A percentile compares a stretch with the other conserved stretches of the same genome.
phyloP scores from a whole-genome alignment of 1,284 basidiomycete species.

The Pseudomicrostroma phylloplanum region DNA sequence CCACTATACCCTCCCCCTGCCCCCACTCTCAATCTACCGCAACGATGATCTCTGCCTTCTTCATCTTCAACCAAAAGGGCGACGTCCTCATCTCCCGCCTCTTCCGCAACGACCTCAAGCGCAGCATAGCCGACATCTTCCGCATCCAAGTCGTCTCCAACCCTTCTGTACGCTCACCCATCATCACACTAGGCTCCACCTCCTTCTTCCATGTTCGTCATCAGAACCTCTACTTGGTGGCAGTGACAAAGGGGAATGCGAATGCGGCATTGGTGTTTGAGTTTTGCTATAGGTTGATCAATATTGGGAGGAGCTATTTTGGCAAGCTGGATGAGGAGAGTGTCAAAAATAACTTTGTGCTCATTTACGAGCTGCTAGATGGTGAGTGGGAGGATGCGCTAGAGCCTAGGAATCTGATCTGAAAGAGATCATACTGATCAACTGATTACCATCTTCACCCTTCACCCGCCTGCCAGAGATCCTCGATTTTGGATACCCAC shows the following conservation, averaged over 20 bases:
- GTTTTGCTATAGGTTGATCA: constrained; percentile 91
- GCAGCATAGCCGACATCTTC: constrained; percentile 46
- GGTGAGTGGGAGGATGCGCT: constrained; percentile 8
- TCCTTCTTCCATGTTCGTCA: constrained; percentile 94
- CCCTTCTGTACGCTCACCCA: constrained; percentile 89
- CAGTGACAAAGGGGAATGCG: constrained; percentile 94
- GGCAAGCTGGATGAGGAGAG: constrained; percentile 91
- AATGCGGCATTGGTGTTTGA: constrained; percentile 97
- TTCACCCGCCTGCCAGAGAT: constrained; percentile 63
- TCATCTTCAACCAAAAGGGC: constrained; percentile 95
- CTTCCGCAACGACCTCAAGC: constrained; percentile 42
- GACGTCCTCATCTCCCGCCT: constrained; percentile 57
- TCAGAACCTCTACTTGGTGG: constrained; percentile 89
- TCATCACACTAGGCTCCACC: constrained; percentile 93
- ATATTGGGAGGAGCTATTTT: constrained; percentile 88
- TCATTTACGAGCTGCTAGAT: constrained; percentile 47
- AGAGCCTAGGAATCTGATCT: neutral
- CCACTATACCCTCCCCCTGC: too few species aligned
- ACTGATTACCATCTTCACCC: neutral
- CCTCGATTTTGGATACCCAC: constrained; percentile 98
- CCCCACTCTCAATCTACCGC: too few species aligned
- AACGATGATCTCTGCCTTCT: constrained; percentile 67
- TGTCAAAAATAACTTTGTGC: constrained; percentile 90
- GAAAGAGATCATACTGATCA: neutral
- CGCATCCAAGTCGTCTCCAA: constrained; percentile 88